Conservation (phyloP, 495 filamentous ascomycete species). For the Mytilinidion resinicola region DNA sequence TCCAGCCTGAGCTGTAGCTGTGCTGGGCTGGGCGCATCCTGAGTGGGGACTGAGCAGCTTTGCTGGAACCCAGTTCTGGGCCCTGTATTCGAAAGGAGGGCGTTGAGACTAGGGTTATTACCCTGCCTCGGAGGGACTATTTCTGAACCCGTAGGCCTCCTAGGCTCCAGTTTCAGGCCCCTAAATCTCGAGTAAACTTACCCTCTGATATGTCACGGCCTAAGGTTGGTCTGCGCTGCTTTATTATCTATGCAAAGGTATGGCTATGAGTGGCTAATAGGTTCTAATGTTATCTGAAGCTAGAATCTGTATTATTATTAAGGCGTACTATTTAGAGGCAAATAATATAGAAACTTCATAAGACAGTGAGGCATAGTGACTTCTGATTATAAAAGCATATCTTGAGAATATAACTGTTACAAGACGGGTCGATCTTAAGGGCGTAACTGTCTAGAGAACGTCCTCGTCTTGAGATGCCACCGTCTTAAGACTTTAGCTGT, state of each 20-base stretch:
- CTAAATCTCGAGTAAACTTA: neutral
- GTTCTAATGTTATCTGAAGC: too few species aligned
- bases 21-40: neutral
- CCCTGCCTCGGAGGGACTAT: conserved; percentile 3
- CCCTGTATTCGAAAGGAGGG: neutral
- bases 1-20: conserved; percentile 3
- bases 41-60: neutral
- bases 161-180: neutral
- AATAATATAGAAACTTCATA: too few species aligned
- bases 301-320: too few species aligned
- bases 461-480: too few species aligned
- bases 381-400: too few species aligned
- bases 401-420: too few species aligned
- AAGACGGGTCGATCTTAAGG: too few species aligned
- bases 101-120: neutral
- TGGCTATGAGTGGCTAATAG: neutral
- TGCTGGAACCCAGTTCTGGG: neutral
- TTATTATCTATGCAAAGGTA: conserved; percentile 1
- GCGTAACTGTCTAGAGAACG: too few species aligned
- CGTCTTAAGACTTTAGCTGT: too few species aligned
- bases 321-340: too few species aligned
- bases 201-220: neutral
- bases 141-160: neutral
- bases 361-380: too few species aligned
- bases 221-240: neutral